Evolutionary conservation across 1,284 basidiomycete genomes (phyloP).

Genomic region (Fistulinella cinereoalba): DNA sequence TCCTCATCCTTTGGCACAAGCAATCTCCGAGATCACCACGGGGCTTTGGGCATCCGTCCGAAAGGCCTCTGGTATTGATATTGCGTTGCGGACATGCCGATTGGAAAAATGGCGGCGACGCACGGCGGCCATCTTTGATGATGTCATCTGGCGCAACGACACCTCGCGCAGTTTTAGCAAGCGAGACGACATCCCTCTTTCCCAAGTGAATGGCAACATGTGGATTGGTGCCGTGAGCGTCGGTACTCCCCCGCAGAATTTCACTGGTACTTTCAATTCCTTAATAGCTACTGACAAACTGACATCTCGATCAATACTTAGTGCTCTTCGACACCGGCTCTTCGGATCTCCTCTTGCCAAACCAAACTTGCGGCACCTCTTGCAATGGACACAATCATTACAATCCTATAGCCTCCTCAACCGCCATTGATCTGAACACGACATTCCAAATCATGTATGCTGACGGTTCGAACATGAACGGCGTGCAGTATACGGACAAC

Average conservation of each 20-base stretch:
- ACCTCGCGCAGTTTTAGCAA: conserved; percentile 4
- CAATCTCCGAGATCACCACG: conserved; percentile 8
- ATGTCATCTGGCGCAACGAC: background rate
- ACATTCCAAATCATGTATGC: conserved; percentile 30
- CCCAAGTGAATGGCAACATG: conserved; percentile 31
- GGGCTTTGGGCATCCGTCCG: background rate
- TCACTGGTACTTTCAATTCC: conserved; percentile 21
- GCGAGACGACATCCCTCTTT: conserved; percentile 26
- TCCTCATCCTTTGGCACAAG: conserved; percentile 32
- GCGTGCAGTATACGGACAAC: conserved; percentile 35
- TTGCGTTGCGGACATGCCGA: background rate
- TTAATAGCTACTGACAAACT: conserved; percentile 4
- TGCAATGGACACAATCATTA: conserved; percentile 39
- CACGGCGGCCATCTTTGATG: background rate
- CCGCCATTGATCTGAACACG: conserved; percentile 22
- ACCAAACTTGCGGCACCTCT: conserved; percentile 33
- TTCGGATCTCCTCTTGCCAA: conserved; percentile 38
- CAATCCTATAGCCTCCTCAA: conserved; percentile 31
- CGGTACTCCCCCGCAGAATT: conserved; percentile 40
- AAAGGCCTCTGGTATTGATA: background rate
- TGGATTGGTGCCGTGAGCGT: conserved; percentile 42
- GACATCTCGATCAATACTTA: conserved; percentile 15
- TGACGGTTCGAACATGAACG: conserved; percentile 33
- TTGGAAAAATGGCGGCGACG: conserved; percentile 10
- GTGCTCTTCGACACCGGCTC: conserved; percentile 46